phyloP scores from a whole-genome alignment of 768 basidiomycete genomes.

The Boletus tylopilopsis region DNA sequence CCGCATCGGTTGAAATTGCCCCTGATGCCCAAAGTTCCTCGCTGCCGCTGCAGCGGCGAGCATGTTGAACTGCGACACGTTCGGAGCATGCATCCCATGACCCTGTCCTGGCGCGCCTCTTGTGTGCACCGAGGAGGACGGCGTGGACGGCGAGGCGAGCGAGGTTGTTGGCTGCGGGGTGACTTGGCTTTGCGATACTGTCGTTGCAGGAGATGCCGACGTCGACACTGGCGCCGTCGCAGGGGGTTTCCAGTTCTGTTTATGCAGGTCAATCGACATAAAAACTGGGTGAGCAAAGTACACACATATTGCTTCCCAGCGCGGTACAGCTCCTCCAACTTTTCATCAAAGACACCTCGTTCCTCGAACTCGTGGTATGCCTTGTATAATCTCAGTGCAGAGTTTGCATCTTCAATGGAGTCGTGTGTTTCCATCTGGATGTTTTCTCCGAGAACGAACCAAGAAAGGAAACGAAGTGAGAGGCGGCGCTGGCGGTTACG shows the following conservation, averaged over 20 bases:
- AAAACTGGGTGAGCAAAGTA: slow-evolving; percentile 2
- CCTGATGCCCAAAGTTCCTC: slow-evolving; percentile 22
- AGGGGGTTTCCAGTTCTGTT: slow-evolving; percentile 54
- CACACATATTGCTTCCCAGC: slow-evolving; percentile 73
- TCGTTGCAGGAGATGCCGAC: slow-evolving; percentile 2
- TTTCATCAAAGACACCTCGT: slow-evolving; percentile 75
- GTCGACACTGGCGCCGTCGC: slow-evolving; percentile 9
- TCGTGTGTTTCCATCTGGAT: slow-evolving; percentile 96
- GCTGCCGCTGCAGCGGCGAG: slow-evolving; percentile 23
- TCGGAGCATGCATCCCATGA: not conserved
- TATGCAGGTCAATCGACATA: not conserved
- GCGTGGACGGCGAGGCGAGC: slow-evolving; percentile 7
- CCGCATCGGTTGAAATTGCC: slow-evolving; percentile 21
- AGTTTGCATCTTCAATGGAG: slow-evolving; percentile 95
- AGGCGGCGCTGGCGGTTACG: slow-evolving; percentile 79
- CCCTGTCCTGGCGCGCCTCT: not conserved
- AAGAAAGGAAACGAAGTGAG: slow-evolving; percentile 88
- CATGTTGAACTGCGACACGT: slow-evolving; percentile 27
- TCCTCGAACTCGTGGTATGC: slow-evolving; percentile 75
- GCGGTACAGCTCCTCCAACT: slow-evolving; percentile 80
- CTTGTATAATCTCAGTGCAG: slow-evolving; percentile 82
- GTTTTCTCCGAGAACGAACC: slow-evolving; percentile 87
- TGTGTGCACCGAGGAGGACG: not conserved
- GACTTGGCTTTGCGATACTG: not conserved
- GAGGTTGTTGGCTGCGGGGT: not conserved